Percentiles rank a stretch among this genome's conserved stretches.
Evolutionary conservation across 108 stramenopile species (phyloP).

Genomic region (Asterionellopsis glacialis): DNA sequence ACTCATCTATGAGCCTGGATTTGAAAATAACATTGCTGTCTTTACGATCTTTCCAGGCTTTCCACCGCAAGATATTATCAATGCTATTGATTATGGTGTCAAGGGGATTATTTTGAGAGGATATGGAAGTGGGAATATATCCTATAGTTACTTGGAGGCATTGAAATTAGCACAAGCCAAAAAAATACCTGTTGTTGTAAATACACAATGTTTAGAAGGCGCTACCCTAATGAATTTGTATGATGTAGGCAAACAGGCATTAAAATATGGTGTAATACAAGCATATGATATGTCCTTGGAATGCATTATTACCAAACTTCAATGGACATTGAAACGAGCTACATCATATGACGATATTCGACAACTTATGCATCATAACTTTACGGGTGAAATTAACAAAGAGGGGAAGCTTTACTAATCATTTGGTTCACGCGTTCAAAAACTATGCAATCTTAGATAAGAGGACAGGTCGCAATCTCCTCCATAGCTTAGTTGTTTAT

Average conservation of each 20-base stretch:
- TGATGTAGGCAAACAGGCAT: conserved; percentile 53
- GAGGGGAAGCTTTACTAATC: conserved; percentile 21
- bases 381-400: conserved; percentile 17
- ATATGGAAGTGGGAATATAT: conserved; percentile 87
- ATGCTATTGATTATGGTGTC: conserved; percentile 28
- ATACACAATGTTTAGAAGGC: conserved; percentile 80
- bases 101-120: conserved; percentile 74
- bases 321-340: conserved; percentile 17
- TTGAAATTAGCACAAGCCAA: conserved; percentile 35
- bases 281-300: conserved; percentile 89
- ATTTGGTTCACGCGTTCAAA: too few relatives aligned
- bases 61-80: conserved; percentile 45
- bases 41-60: conserved; percentile 80
- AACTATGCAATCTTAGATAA: too few relatives aligned
- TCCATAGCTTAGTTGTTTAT: too few relatives aligned
- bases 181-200: conserved; percentile 67
- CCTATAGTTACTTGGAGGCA: conserved; percentile 44
- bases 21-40: conserved; percentile 74
- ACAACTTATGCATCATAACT: conserved; percentile 20
- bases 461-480: too few relatives aligned
- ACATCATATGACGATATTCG: conserved; percentile 5
- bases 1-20: conserved; percentile 59
- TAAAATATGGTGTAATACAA: conserved; percentile 67
- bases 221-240: conserved; percentile 74
- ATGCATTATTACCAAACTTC: conserved; percentile 57